Evolutionary conservation across 139 green algal species (phyloP).

Genomic region (Spirogloea muscicola): DNA sequence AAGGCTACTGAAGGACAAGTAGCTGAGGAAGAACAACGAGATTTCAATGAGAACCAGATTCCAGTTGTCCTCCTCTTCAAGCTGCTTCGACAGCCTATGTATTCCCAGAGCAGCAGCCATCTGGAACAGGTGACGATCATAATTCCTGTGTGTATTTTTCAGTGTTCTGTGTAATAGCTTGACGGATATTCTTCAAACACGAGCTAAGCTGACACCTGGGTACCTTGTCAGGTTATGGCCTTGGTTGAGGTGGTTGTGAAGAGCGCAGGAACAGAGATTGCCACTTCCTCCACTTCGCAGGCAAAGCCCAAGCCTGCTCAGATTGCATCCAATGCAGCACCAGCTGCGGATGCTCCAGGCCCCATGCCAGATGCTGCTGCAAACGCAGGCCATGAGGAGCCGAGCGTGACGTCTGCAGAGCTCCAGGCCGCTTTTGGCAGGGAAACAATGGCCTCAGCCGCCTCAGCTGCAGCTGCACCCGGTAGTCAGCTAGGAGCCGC

Average conservation of each 20-base stretch:
- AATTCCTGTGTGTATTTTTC: not conserved
- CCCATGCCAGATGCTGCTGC: too few relatives aligned
- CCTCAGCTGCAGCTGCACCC: too few relatives aligned
- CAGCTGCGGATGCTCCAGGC: too few relatives aligned
- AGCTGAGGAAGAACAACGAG: too few relatives aligned
- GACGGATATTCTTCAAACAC: too few relatives aligned
- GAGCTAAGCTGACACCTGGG: too few relatives aligned
- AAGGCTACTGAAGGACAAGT: not conserved
- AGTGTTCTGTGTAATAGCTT: too few relatives aligned
- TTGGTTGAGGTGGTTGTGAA: conserved; percentile 34
- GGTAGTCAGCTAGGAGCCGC: too few relatives aligned
- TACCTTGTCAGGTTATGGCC: conserved; percentile 34
- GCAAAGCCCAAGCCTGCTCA: conserved; percentile 6
- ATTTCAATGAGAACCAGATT: not conserved
- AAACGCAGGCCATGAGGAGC: too few relatives aligned
- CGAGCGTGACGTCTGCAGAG: too few relatives aligned
- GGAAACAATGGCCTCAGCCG: too few relatives aligned
- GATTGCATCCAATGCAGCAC: not conserved
- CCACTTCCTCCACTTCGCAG: not conserved
- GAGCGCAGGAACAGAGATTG: conserved; percentile 15
- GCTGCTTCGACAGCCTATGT: conserved; percentile 56
- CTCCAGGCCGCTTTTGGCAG: too few relatives aligned
- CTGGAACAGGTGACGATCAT: conserved; percentile 40
- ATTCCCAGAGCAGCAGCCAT: conserved; percentile 28
- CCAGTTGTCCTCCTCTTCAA: conserved; percentile 71